A percentile compares a stretch with the other conserved stretches of the same genome.
Conservation (phyloP, 2,329 filamentous ascomycete genomes). For the Rosellinia necatrix region DNA sequence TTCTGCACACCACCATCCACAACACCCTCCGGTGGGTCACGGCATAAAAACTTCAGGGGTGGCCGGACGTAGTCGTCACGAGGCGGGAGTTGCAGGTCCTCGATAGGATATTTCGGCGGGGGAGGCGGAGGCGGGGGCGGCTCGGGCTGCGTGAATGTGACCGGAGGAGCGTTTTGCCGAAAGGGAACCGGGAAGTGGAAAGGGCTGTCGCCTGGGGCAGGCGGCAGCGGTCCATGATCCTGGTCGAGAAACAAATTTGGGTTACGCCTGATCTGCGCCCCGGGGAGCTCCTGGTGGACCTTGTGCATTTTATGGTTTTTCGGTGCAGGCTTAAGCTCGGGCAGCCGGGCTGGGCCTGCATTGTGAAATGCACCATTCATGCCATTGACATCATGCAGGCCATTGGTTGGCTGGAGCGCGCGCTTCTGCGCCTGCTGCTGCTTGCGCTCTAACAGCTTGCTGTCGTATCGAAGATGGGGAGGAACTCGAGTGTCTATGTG, state of each 20-base stretch:
- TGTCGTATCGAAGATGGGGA: conserved; percentile 79
- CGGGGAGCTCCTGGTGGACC: conserved; percentile 50
- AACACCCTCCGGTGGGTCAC: conserved; percentile 60
- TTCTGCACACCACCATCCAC: conserved; percentile 53
- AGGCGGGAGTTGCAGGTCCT: conserved; percentile 83
- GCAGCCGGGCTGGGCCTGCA: conserved; percentile 61
- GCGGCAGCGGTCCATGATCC: conserved; percentile 47
- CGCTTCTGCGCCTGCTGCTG: conserved; percentile 70
- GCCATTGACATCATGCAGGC: conserved; percentile 48
- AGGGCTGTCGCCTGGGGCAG: conserved; percentile 51
- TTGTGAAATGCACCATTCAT: conserved; percentile 39
- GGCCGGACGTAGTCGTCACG: conserved; percentile 71
- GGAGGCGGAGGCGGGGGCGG: conserved; percentile 68
- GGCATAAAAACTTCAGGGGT: conserved; percentile 75
- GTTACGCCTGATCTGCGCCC: conserved; percentile 45
- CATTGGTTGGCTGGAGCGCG: conserved; percentile 47
- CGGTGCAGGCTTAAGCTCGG: conserved; percentile 73
- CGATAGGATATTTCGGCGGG: conserved; percentile 90
- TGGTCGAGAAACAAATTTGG: conserved; percentile 43
- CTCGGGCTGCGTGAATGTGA: conserved; percentile 48
- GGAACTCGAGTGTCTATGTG: conserved; percentile 88
- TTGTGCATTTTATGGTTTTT: conserved; percentile 70
- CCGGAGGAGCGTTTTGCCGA: conserved; percentile 50
- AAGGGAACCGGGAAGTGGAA: conserved; percentile 52
- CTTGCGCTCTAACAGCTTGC: conserved; percentile 77